Conservation (phyloP, 495 filamentous ascomycete species). For the Aspergillus leporis region DNA sequence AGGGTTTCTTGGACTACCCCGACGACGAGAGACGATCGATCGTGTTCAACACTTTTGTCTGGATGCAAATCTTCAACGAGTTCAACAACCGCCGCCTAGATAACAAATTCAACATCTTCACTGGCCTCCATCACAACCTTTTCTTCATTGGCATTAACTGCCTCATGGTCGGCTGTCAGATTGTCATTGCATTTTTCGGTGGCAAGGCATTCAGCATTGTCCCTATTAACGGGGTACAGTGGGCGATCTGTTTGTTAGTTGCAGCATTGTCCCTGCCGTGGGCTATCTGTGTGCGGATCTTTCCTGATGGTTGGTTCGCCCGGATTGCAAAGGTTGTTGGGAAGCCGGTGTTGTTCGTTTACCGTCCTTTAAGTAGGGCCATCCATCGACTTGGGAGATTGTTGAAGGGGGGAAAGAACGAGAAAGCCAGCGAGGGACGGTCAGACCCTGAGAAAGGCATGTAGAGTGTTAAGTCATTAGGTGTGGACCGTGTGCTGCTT, state of each 20-base stretch:
- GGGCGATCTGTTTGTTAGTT: constrained; percentile 78
- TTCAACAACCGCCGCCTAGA: constrained; percentile 91
- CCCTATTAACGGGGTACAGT: constrained; percentile 65
- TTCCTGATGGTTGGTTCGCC: constrained; percentile 45
- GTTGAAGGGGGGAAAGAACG: neutral
- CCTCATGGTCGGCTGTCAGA: constrained; percentile 76
- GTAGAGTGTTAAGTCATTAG: too few species aligned
- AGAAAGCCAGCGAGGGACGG: neutral
- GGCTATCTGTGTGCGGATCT: constrained; percentile 62
- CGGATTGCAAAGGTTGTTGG: constrained; percentile 29
- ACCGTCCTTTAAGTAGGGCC: constrained; percentile 7
- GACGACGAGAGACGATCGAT: constrained; percentile 53
- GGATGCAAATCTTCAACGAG: constrained; percentile 97
- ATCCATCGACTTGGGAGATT: neutral
- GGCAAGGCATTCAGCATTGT: constrained; percentile 71
- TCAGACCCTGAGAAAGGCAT: neutral
- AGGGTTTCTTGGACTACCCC: constrained; percentile 56
- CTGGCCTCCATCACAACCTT: constrained; percentile 72
- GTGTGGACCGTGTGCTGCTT: too few species aligned
- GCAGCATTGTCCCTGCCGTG: constrained; percentile 61
- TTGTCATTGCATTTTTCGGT: constrained; percentile 80
- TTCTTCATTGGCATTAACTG: constrained; percentile 80
- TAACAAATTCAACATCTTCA: constrained; percentile 90
- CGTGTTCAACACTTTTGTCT: constrained; percentile 93
- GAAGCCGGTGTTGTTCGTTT: constrained; percentile 10